Conservation (phyloP, 371 early-diverging fungal species). For the Zychaea mexicana region DNA sequence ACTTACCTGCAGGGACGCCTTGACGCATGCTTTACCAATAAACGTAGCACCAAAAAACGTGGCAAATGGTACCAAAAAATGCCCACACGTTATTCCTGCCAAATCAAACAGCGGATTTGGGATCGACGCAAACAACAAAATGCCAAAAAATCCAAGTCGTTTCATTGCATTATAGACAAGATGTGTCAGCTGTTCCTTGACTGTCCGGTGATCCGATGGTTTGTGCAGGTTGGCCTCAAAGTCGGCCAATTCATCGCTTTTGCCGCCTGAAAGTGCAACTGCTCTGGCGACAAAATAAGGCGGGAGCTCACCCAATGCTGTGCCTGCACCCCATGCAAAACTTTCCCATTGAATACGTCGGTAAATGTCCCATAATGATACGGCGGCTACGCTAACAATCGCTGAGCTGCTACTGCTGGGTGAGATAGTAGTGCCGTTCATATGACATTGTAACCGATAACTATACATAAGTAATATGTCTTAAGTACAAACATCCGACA, state of each 20-base stretch:
- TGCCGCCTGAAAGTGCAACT: slow-evolving; percentile 74
- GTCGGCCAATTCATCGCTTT: slow-evolving; percentile 61
- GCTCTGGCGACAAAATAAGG: slow-evolving; percentile 94
- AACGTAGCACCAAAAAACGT: slow-evolving; percentile 95
- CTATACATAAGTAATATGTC: too few species aligned
- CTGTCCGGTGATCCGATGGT: slow-evolving; percentile 37
- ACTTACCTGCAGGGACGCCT: slow-evolving; percentile 77
- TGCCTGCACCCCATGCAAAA: slow-evolving; percentile 91
- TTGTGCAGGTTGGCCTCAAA: slow-evolving; percentile 59
- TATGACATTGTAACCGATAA: slow-evolving; percentile 32
- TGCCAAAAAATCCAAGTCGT: slow-evolving; percentile 84
- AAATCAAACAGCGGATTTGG: slow-evolving; percentile 96
- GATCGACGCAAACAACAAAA: slow-evolving; percentile 89
- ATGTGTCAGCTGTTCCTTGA: slow-evolving; percentile 65
- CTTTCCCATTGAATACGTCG: slow-evolving; percentile 74
- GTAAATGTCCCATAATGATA: slow-evolving; percentile 63
- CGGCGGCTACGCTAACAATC: slow-evolving; percentile 9
- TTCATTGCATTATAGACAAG: slow-evolving; percentile 67
- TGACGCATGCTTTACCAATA: slow-evolving; percentile 88
- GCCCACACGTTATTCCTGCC: slow-evolving; percentile 93
- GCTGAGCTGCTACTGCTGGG: neutral
- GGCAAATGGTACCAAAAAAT: slow-evolving; percentile 84
- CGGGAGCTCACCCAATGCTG: slow-evolving; percentile 92
- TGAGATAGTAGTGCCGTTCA: slow-evolving; percentile 1
- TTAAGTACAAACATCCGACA: too few species aligned